Base-by-base conservation (phyloP, 352 stramenopile species). In the Phytophthora ramorum region DNA sequence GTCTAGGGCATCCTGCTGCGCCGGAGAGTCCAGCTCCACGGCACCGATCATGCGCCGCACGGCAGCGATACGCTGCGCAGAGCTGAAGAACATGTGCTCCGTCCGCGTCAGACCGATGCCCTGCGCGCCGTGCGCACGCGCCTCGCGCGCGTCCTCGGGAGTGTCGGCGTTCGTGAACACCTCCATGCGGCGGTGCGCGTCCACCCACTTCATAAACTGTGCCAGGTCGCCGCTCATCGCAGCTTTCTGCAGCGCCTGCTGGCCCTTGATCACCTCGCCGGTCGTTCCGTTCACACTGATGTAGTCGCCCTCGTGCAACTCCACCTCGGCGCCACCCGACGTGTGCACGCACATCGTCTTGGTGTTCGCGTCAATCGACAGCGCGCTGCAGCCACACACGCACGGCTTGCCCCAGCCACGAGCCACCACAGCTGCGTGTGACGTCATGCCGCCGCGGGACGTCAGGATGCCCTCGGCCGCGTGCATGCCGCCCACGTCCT, bases 11-110 rank as follows among this genome's bases (percentile, higher is more conserved):
- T 71, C 38, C 35, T 71, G 63, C 24, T 71, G 63, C 26, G 55
- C 56, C 32, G 63, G 57, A 38, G 63, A 71, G 49, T 67, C 48
- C 63, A 71, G 43, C 57, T 71, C 57, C 57, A 71, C 63, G 14
- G 63, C 63, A n/a, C 49, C 63, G 56, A 71, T 67, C 56, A 71
- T 71, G 49, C 63, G 57, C 12, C 63, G 50, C 41, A 71, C 63
- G 16, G 49, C 63, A 8, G 49, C 56, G 32, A 67, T 66, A 49
- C 56, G 56, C 57, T 71, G 43, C 14, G 57, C 26, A 1, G 63
- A 71, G 43, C 57, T 67, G 35, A 67, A 71, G 63, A 71, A 71
- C 57, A 66, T 71, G 63, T 71, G 63, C 63, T 67, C 56, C 35
- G 63, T 71, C 10, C 56, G 63, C 56, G 63, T 71, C 12, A 71